Percentiles rank a stretch among this genome's conserved stretches.
Evolutionary conservation across 1,284 basidiomycete genomes (phyloP).

Genomic region (Coniferiporia weirii): DNA sequence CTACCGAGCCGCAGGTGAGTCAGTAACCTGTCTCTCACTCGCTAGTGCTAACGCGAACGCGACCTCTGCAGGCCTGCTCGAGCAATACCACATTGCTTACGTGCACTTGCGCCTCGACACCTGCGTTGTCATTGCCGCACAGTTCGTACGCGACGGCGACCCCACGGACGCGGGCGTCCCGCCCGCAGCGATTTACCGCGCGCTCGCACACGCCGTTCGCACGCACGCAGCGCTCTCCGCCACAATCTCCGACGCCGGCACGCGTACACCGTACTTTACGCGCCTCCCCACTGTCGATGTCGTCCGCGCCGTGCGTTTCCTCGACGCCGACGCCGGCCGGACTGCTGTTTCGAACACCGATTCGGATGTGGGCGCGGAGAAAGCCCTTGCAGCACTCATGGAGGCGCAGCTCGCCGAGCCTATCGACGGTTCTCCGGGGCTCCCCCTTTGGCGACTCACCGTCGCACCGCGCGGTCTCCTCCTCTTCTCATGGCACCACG

Average conservation of each 20-base stretch:
- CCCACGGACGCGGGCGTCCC: constrained; percentile 10
- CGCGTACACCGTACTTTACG: constrained; percentile 23
- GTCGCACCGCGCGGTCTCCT: constrained; percentile 32
- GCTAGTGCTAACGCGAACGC: no score
- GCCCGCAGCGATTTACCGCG: constrained; percentile 26
- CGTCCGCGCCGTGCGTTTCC: constrained; percentile 29
- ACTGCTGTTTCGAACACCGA: neutral
- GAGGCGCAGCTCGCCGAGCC: constrained; percentile 25
- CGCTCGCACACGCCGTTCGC: constrained; percentile 29
- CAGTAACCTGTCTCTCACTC: no score
- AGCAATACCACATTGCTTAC: constrained; percentile 30
- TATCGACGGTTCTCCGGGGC: constrained; percentile 24
- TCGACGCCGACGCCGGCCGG: constrained; percentile 12
- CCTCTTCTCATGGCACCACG: constrained; percentile 35
- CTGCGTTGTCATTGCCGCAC: constrained; percentile 31
- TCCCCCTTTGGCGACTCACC: constrained; percentile 36
- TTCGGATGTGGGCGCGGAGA: neutral
- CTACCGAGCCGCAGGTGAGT: neutral
- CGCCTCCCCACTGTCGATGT: constrained; percentile 30
- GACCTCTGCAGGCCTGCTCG: constrained; percentile 27
- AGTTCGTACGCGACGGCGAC: constrained; percentile 20
- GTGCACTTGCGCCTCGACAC: constrained; percentile 30
- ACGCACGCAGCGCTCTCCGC: constrained; percentile 28
- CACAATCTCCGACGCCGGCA: constrained; percentile 18
- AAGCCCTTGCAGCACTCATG: constrained; percentile 25